These are phyloP conservation scores for Kodamaea plutei DNA, from an alignment of 1,139 yeast genomes.

Conservation along the genomic window DNA sequence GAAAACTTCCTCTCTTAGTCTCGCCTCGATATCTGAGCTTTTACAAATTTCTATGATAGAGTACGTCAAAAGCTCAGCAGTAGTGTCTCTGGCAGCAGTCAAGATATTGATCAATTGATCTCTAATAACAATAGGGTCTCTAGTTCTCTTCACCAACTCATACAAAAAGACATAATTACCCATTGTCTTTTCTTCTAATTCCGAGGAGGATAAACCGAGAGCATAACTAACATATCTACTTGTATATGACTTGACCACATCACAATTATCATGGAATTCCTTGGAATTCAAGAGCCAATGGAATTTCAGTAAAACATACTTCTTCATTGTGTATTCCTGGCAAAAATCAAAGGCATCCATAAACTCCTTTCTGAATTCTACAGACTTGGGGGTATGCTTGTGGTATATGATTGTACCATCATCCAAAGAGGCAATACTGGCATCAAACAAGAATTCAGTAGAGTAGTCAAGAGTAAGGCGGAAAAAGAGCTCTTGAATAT, in stretches of 20 bases:
- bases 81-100: conserved; percentile 46
- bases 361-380: conserved; percentile 25
- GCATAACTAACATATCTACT: conserved; percentile 26
- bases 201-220: conserved; percentile 25
- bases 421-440: conserved; percentile 28
- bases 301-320: conserved; percentile 27
- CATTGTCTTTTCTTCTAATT: conserved; percentile 32
- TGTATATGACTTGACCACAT: conserved; percentile 25
- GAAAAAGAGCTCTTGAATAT: conserved; percentile 37
- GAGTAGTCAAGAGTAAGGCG: conserved; percentile 39
- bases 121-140: conserved; percentile 38
- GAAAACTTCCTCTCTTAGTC: conserved; percentile 31
- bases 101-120: conserved; percentile 44
- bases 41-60: conserved; percentile 38
- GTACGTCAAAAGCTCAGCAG: conserved; percentile 44
- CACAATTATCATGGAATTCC: conserved; percentile 24
- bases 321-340: conserved; percentile 26
- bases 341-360: conserved; percentile 31
- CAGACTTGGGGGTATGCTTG: conserved; percentile 12
- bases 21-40: conserved; percentile 32
- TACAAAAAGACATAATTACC: conserved; percentile 41
- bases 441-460: conserved; percentile 40
- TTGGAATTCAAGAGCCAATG: conserved; percentile 26
- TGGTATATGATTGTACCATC: conserved; percentile 27
- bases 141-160: conserved; percentile 43